A percentile compares a stretch with the other conserved stretches of the same genome.
Evolutionary conservation across 441 rosid species (phyloP).

Genomic region (Metrosideros polymorpha): DNA sequence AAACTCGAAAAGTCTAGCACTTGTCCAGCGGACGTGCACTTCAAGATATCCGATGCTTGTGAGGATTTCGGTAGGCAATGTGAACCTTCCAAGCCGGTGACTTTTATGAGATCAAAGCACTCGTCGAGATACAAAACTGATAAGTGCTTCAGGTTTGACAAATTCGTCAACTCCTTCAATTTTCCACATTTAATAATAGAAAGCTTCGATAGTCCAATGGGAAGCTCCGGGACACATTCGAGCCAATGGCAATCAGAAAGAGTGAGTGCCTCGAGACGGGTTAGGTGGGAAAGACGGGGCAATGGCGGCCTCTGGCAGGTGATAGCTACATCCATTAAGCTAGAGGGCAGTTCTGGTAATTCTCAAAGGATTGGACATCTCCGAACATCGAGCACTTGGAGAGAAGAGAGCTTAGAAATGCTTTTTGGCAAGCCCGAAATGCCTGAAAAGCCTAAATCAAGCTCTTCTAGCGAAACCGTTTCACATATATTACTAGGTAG

Average conservation of each 20-base stretch:
- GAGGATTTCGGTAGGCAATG: too few species aligned
- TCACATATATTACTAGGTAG: too few species aligned
- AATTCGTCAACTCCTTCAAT: neutral
- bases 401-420: too few species aligned
- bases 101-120: neutral
- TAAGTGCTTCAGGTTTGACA: neutral
- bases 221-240: neutral
- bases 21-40: neutral
- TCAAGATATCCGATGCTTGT: neutral
- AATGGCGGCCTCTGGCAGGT: neutral
- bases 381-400: too few species aligned
- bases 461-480: too few species aligned
- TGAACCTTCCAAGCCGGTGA: neutral
- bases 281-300: neutral
- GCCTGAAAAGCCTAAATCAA: too few species aligned
- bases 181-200: neutral
- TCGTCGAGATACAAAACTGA: neutral
- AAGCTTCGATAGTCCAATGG: neutral
- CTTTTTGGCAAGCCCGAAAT: too few species aligned
- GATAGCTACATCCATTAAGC: neutral
- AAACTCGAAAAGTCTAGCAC: neutral
- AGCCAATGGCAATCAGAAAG: neutral
- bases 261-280: neutral
- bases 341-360: too few species aligned
- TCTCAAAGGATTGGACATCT: too few species aligned